Conservation (phyloP, 2,329 filamentous ascomycete genomes). For the Alternaria conjuncta region DNA sequence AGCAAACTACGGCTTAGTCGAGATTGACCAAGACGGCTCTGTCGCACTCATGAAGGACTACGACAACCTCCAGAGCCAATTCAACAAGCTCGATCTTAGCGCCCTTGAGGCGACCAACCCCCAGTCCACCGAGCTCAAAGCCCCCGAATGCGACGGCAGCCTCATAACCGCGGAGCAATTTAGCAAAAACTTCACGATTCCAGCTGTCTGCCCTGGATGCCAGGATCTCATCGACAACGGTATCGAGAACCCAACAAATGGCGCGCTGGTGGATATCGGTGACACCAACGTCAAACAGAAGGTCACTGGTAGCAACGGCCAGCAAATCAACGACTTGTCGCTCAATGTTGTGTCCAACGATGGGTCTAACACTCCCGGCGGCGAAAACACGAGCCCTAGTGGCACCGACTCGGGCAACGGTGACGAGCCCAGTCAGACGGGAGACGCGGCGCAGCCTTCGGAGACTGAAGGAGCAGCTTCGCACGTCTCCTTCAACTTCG, state of each 20-base stretch:
- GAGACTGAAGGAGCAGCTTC: constrained; percentile 22
- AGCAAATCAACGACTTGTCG: constrained; percentile 66
- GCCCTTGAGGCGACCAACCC: constrained; percentile 69
- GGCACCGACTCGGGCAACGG: not conserved
- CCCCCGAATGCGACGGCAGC: constrained; percentile 69
- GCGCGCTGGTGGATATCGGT: constrained; percentile 64
- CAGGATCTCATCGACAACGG: constrained; percentile 79
- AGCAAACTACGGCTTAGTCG: constrained; percentile 62
- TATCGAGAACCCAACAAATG: constrained; percentile 66
- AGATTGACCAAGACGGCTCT: constrained; percentile 53
- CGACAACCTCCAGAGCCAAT: constrained; percentile 76
- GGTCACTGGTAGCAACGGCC: constrained; percentile 64
- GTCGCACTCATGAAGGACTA: constrained; percentile 55
- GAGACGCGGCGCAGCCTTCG: constrained; percentile 22
- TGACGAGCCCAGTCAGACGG: constrained; percentile 11
- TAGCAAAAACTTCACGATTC: constrained; percentile 80
- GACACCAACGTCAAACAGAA: constrained; percentile 62
- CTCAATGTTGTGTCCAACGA: constrained; percentile 62
- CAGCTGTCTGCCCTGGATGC: constrained; percentile 69
- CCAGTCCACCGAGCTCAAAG: constrained; percentile 58
- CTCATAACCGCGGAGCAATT: constrained; percentile 73
- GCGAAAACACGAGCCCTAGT: constrained; percentile 41
- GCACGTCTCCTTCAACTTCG: not conserved
- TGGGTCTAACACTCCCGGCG: constrained; percentile 62
- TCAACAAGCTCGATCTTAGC: constrained; percentile 74